Percentiles rank a stretch among this genome's conserved stretches.
Evolutionary conservation across 169 alveolate species (phyloP).

Genomic region (Perkinsus chesapeaki): DNA sequence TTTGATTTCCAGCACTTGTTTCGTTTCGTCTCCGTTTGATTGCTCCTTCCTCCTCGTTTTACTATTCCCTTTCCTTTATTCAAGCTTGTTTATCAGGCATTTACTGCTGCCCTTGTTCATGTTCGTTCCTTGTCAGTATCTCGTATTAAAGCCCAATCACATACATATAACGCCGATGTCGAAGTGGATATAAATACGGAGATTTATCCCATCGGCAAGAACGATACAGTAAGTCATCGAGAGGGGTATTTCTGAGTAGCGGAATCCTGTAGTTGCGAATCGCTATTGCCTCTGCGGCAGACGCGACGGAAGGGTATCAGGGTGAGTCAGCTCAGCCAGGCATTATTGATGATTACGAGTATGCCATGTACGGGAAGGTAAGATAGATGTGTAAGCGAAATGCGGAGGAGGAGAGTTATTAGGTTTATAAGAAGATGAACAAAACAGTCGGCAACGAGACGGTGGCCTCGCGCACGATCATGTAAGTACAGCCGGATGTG

Average conservation of each 20-base stretch:
- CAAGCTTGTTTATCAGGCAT: no score
- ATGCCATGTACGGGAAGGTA: background rate
- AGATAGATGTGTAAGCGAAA: background rate
- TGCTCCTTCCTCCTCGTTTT: no score
- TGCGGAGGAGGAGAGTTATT: background rate
- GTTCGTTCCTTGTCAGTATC: background rate
- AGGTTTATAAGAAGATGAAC: background rate
- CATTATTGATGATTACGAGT: background rate
- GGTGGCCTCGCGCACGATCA: background rate
- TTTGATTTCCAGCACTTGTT: no score
- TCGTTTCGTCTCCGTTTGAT: no score
- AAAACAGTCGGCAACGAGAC: background rate
- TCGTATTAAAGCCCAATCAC: background rate
- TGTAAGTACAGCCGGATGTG: no score
- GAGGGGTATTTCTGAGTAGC: background rate
- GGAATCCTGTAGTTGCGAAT: background rate
- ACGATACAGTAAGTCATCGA: background rate
- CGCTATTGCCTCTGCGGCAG: background rate
- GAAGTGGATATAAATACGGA: background rate
- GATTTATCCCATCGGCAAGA: background rate
- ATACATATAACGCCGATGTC: background rate
- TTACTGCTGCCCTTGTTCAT: no score
- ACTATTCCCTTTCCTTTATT: no score
- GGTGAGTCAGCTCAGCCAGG: background rate
- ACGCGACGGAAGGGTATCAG: background rate